Conservation (phyloP, 257 asterid genomes). For the Forsythia viridissima region DNA sequence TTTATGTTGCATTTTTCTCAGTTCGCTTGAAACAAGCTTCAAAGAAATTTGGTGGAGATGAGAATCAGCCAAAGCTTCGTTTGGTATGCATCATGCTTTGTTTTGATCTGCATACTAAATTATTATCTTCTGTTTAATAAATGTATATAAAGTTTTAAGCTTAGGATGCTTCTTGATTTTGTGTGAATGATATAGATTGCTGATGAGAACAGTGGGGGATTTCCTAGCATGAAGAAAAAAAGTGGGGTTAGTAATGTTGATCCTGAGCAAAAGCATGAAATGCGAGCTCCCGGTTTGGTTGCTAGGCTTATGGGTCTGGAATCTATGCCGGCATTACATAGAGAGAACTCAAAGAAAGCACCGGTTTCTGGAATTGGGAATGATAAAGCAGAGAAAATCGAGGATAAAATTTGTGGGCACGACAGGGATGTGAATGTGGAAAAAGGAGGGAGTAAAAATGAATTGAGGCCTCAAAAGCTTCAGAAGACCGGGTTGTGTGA, state of each 20-base stretch:
- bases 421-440: slow-evolving; percentile 42
- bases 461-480: slow-evolving; percentile 82
- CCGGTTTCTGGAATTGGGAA: slow-evolving; percentile 29
- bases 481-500: slow-evolving; percentile 73
- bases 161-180: slow-evolving; percentile 4
- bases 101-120: neutral
- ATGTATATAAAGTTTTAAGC: neutral
- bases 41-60: slow-evolving; percentile 77
- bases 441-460: slow-evolving; percentile 52
- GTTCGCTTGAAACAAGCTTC: slow-evolving; percentile 72
- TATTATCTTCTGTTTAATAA: neutral
- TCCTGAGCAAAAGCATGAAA: slow-evolving; percentile 46
- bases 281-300: slow-evolving; percentile 73
- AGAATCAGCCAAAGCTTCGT: slow-evolving; percentile 79
- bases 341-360: slow-evolving; percentile 49
- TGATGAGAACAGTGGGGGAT: slow-evolving; percentile 92
- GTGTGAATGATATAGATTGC: slow-evolving; percentile 63
- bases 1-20: slow-evolving; percentile 40
- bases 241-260: slow-evolving; percentile 34
- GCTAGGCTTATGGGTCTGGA: slow-evolving; percentile 99
- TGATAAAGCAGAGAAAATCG: slow-evolving; percentile 26
- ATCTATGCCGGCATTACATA: slow-evolving; percentile 64
- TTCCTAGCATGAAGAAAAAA: slow-evolving; percentile 51
- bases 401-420: slow-evolving; percentile 15
- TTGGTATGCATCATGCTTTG: slow-evolving; percentile 54